phyloP scores from a whole-genome alignment of 441 rosid species.

The Gossypium gossypioides region DNA sequence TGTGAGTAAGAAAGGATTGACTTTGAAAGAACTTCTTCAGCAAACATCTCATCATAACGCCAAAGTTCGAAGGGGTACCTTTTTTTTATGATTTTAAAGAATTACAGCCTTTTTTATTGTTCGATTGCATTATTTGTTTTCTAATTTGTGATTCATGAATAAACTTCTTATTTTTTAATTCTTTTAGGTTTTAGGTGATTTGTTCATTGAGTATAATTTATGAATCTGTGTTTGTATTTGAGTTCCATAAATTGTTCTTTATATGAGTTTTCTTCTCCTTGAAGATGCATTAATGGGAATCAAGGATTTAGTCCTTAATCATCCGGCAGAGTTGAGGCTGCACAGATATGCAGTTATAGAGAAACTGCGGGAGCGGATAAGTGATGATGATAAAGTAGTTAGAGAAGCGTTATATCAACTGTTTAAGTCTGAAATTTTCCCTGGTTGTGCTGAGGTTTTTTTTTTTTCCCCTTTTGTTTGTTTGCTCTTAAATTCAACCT shows the following conservation, averaged over 20 bases:
- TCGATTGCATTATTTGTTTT: not conserved
- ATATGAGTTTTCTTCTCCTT: constrained; percentile 8
- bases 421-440: constrained; percentile 53
- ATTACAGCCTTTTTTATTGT: not conserved
- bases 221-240: not conserved
- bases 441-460: constrained; percentile 62
- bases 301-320: constrained; percentile 46
- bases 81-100: not conserved
- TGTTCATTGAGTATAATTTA: not conserved
- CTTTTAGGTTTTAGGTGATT: not conserved
- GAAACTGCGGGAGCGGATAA: constrained; percentile 54
- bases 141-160: not conserved
- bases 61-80: constrained; percentile 66
- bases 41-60: constrained; percentile 74
- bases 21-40: constrained; percentile 70
- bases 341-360: constrained; percentile 51
- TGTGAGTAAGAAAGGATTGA: constrained; percentile 78
- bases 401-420: constrained; percentile 55
- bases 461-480: not conserved
- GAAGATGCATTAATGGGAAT: constrained; percentile 74
- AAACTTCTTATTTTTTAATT: not conserved
- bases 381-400: constrained; percentile 57
- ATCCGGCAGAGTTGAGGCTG: constrained; percentile 57
- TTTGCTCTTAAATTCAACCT: not conserved
- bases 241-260: constrained; percentile 9